A percentile compares a stretch with the other conserved stretches of the same genome.
Evolutionary conservation across 306 rosid genomes (phyloP).

Genomic region (Lupinus albus): DNA sequence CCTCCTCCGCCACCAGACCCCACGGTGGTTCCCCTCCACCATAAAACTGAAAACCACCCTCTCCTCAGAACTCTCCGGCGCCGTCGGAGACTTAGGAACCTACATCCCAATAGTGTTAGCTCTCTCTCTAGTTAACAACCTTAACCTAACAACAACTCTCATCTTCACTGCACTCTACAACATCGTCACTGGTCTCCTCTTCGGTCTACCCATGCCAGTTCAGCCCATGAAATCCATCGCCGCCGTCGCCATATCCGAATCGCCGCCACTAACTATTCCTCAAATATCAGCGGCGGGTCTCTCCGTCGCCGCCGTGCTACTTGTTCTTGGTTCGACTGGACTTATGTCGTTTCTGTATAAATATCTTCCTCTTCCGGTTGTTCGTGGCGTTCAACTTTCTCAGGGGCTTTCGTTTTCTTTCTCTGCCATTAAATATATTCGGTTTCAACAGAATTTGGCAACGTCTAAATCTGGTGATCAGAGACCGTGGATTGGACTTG

Average conservation of each 20-base stretch:
- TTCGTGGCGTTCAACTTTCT: constrained; percentile 86
- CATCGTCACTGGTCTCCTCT: constrained; percentile 71
- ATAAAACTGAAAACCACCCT: constrained; percentile 57
- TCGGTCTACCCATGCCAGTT: constrained; percentile 90
- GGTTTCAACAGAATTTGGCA: constrained; percentile 59
- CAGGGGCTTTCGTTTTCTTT: constrained; percentile 80
- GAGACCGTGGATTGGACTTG: constrained; percentile 67
- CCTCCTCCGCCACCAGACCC: constrained; percentile 28
- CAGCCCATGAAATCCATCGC: constrained; percentile 95
- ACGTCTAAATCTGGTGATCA: constrained; percentile 53
- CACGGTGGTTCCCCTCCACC: constrained; percentile 51
- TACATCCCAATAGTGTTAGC: constrained; percentile 78
- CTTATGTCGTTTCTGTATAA: constrained; percentile 82
- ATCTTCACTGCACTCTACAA: constrained; percentile 77
- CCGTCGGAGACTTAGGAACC: constrained; percentile 85
- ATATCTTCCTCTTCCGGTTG: constrained; percentile 79
- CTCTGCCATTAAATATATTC: constrained; percentile 75
- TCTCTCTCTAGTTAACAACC: constrained; percentile 59
- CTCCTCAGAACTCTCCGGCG: constrained; percentile 65
- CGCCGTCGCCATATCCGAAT: constrained; percentile 74
- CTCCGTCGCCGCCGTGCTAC: constrained; percentile 73
- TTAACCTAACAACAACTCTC: constrained; percentile 71
- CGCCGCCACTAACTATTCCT: constrained; percentile 67
- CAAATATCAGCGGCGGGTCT: constrained; percentile 83
- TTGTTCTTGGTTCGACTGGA: constrained; percentile 64